Evolutionary conservation across 2,329 filamentous ascomycete genomes (phyloP), one percentile per base, ranked within the genome.

Genomic region (Cryphonectria naterciae): DNA sequence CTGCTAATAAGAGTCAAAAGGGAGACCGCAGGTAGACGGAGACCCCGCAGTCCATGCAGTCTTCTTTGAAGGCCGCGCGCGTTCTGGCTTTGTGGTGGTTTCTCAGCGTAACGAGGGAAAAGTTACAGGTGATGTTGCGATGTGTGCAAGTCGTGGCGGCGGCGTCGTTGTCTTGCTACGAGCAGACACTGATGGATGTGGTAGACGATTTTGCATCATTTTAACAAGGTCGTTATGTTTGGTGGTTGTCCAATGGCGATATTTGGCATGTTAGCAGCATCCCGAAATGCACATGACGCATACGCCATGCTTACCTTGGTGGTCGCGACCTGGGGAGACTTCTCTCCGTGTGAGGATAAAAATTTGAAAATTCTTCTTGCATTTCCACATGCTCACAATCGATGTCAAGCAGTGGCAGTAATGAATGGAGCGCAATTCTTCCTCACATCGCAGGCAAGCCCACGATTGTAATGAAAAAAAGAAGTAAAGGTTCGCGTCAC

Each of bases 381-480:
- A 54, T 25, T 39, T 39, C 11, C 4, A 13, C 22, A 28, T 56
- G 4, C 4, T 13, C 7, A 56, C 25, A 32, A 19, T 58, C 54
- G 17, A 58, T 15, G 1, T 58, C 13, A 35, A 15, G 17, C 13
- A 58, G 3, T 35, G 28, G 25, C 15, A 58, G 28, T 2, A 17
- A 19, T 1, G 35, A 32, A 32, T 0, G 2, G 15, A 10, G 28
- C 25, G 2, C 2, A 41, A 7, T 69, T 77, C 86, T 89, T 90
- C 88, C 84, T 88, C 86, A 85, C 85, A 77, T 75, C 80, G 78
- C 79, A 81, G 82, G 82, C 75, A 82, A 82, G 84, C 86, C 84
- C 83, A 77, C 78, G 78, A 76, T 74, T 75, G 83, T 83, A 88
- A 90, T 86, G 87, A 89, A 89, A 87, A 87, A 49, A 80, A 79